These are phyloP conservation scores for Elaeagnus macrophylla DNA, from an alignment of 306 rosid species.

Conservation along the genomic window DNA sequence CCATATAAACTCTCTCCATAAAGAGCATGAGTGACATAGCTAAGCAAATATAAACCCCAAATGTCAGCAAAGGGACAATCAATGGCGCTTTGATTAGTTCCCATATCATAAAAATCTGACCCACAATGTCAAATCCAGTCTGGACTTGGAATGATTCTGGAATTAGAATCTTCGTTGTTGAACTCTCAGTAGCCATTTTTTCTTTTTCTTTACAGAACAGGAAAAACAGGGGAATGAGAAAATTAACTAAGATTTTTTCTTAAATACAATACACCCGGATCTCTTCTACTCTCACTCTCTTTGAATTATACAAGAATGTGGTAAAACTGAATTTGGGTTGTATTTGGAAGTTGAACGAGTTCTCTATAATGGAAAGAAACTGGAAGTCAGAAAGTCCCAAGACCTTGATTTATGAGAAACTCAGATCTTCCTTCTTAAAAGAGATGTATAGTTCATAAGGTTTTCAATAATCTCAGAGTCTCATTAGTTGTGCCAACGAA, in stretches of 20 bases:
- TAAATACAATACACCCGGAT: not conserved
- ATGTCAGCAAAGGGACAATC: slow-evolving; percentile 72
- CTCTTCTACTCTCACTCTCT: slow-evolving; percentile 1
- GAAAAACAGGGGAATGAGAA: not conserved
- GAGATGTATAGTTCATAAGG: slow-evolving; percentile 7
- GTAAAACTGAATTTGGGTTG: not conserved
- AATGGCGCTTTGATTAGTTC: slow-evolving; percentile 79
- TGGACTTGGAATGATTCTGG: slow-evolving; percentile 55
- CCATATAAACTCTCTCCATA: slow-evolving; percentile 84
- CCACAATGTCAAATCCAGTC: slow-evolving; percentile 40
- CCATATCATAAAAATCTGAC: slow-evolving; percentile 65
- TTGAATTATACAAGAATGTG: not conserved
- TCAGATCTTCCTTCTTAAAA: slow-evolving; percentile 16
- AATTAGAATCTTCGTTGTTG: slow-evolving; percentile 35
- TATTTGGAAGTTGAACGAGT: not conserved
- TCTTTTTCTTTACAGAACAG: slow-evolving; percentile 1
- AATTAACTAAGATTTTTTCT: not conserved
- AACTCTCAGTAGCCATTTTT: slow-evolving; percentile 46
- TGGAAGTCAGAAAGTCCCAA: not conserved
- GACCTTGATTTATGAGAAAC: not conserved
- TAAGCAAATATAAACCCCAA: slow-evolving; percentile 49
- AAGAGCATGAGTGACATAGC: slow-evolving; percentile 96
- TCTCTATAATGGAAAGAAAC: slow-evolving; percentile 1
- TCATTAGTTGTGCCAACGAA: slow-evolving; percentile 21
- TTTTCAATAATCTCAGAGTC: not conserved